These are phyloP conservation scores for Lentithecium fluviatile DNA, from an alignment of 495 filamentous ascomycete genomes.

Conservation along the genomic window DNA sequence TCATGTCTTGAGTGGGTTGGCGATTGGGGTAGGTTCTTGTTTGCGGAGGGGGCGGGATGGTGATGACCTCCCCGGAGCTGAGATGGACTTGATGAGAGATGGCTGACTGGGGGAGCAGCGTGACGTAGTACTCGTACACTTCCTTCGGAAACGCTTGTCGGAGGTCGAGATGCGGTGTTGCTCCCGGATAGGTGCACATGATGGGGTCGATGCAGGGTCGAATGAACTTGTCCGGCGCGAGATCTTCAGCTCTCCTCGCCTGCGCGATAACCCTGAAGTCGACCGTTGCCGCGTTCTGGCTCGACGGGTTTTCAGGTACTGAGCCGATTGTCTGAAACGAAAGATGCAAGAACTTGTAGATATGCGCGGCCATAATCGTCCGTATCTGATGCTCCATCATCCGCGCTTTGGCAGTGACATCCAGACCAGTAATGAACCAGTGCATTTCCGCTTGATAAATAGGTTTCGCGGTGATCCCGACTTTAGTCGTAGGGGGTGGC, in stretches of 20 bases:
- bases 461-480: slow-evolving; percentile 51
- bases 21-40: slow-evolving; percentile 18
- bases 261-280: slow-evolving; percentile 38
- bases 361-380: slow-evolving; percentile 24
- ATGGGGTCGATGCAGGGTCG: slow-evolving; percentile 45
- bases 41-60: slow-evolving; percentile 25
- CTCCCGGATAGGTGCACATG: slow-evolving; percentile 45
- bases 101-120: slow-evolving; percentile 23
- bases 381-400: slow-evolving; percentile 45
- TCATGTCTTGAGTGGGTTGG: slow-evolving; percentile 32
- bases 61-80: slow-evolving; percentile 23
- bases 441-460: slow-evolving; percentile 50
- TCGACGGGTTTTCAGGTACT: slow-evolving; percentile 13
- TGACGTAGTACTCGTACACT: slow-evolving; percentile 36
- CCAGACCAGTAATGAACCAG: slow-evolving; percentile 41
- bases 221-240: slow-evolving; percentile 42
- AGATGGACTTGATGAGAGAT: slow-evolving; percentile 29
- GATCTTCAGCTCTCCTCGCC: slow-evolving; percentile 29
- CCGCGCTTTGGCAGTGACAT: slow-evolving; percentile 39
- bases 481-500: slow-evolving; percentile 57
- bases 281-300: slow-evolving; percentile 31
- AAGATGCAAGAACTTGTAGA: slow-evolving; percentile 26
- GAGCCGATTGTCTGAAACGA: slow-evolving; percentile 30
- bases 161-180: slow-evolving; percentile 43
- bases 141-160: slow-evolving; percentile 26